Evolutionary conservation across 1,139 yeast species (phyloP), one percentile per base, ranked within the genome.

Genomic region (Kluyveromyces marxianus): DNA sequence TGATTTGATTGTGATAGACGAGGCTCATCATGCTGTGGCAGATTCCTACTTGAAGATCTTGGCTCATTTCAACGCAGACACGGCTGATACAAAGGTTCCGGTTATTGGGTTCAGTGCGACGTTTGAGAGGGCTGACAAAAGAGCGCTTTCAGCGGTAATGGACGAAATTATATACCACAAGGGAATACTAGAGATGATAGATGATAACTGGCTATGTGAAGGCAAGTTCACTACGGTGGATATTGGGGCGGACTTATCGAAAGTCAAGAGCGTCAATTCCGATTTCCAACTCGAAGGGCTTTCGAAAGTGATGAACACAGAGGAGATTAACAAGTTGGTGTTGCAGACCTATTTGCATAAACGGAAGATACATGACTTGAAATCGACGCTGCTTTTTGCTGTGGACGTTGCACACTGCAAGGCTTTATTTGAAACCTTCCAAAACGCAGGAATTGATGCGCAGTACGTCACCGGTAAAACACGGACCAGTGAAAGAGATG

Each of bases 11-110:
- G 81, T 90, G 25, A 71, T 90, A 1, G 98, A 90, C 63, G 98
- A 90, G 61, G 95, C 96, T 42, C 98, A 90, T 58, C 97, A 90
- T 66, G 83, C 96, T 0, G 84, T 87, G 0, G 92, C 96, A 0
- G 58, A 65, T 10, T 73, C 90, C 0, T 92, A 92, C 70, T 41
- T 67, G 14, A 71, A 72, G 37, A 72, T 89, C 1, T 64, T 88
- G 45, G 61, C 69, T 4, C 73, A 85, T 54, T 81, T 90, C 57
- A 69, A 71, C 0, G 85, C 87, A 2, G 59, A 58, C 25, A 58
- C 61, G 1, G 49, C 69, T 0, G 62, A 69, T 0, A 71, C 79
- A 49, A 65, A 66, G 2, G 69, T 81, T 0, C 74, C 79, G 6
- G 79, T 88, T 0, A 70, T 88, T 24, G 97, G 97, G 1, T 87